A percentile compares a stretch with the other conserved stretches of the same genome.
Evolutionary conservation across 257 asterid species (phyloP).

Genomic region (Fraxinus americana): DNA sequence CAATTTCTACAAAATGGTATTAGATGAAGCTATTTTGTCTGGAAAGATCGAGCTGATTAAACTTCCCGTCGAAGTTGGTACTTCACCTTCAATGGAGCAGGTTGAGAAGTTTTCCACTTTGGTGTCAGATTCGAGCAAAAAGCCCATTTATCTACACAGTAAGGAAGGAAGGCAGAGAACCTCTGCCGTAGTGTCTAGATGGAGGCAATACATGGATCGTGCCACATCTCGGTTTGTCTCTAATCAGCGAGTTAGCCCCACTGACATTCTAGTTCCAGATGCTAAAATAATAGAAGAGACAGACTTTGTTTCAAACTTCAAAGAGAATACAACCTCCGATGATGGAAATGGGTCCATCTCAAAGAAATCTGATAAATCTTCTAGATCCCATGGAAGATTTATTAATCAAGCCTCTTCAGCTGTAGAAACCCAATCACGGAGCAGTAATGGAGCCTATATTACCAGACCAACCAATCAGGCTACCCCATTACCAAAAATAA

Average conservation of each 20-base stretch:
- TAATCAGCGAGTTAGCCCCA: slow-evolving; percentile 34
- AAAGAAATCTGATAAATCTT: slow-evolving; percentile 18
- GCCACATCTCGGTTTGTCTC: slow-evolving; percentile 28
- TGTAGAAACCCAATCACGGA: slow-evolving; percentile 28
- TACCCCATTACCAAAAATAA: slow-evolving; percentile 24
- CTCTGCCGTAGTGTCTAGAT: slow-evolving; percentile 79
- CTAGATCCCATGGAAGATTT: slow-evolving; percentile 29
- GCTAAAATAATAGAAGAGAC: slow-evolving; percentile 41
- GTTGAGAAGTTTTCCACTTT: slow-evolving; percentile 67
- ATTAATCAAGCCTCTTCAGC: slow-evolving; percentile 36
- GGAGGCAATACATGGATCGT: slow-evolving; percentile 81
- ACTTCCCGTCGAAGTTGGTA: slow-evolving; percentile 88
- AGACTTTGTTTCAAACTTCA: slow-evolving; percentile 23
- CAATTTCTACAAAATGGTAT: slow-evolving; percentile 59
- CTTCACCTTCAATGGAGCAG: slow-evolving; percentile 77
- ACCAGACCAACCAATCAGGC: slow-evolving; percentile 19
- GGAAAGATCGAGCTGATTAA: slow-evolving; percentile 68
- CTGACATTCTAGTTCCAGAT: slow-evolving; percentile 35
- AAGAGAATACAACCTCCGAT: slow-evolving; percentile 33
- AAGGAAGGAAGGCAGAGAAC: slow-evolving; percentile 93
- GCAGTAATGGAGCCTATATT: slow-evolving; percentile 28
- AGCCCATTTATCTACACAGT: slow-evolving; percentile 79
- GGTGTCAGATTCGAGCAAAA: slow-evolving; percentile 65
- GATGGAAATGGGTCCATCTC: slow-evolving; percentile 39
- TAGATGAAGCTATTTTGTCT: slow-evolving; percentile 50